Base-by-base conservation (phyloP, 768 basidiomycete species). In the Coprinopsis strossmayeri region DNA sequence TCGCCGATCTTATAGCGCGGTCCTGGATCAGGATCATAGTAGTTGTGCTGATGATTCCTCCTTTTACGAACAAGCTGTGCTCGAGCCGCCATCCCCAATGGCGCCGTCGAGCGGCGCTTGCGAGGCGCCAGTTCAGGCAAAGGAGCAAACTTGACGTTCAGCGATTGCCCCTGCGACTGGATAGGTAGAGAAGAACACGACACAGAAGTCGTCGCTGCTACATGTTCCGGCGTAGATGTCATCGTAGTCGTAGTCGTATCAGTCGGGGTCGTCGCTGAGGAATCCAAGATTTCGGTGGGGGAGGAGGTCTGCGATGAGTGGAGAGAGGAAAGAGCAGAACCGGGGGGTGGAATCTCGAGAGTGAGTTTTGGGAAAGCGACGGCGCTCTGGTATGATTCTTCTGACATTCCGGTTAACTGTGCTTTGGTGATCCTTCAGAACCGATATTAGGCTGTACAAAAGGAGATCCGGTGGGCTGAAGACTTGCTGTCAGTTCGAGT, bases 101-200 rank as follows among this genome's bases (percentile, higher is more conserved):
- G 81, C 3, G 68, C 65, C 30, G 67, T 59, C 3, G 71, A 77
- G 18, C 73, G 69, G 38, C 75, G 71, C 54, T 72, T 73, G 18
- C 72, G 69, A 2, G 76, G 75, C 17, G 70, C 76, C 1, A 73
- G 60, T 49, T 75, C 66, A 1, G 81, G 81, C 20, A 84, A 63
- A 0, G 81, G 81, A 1, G 81, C 81, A 47, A 84, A 84, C 53
- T 69, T 74, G 37, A 84, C 72, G 43, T 65, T 72, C 32, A 68
- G 45, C 38, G 21, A 15, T 3, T 25, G 13, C 24, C 49, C 9
- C n/a, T 23, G 48, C 1, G 17, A 4, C 2, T 34, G 51, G 13
- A 57, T 35, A 28, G 53, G 54, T 13, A 61, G 46, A 5, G 59
- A 58, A 21, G 57, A 39, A 12, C 38, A 44, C 11, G 57, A 57